These are phyloP conservation scores for Colletotrichum cereale DNA, from an alignment of 2,329 filamentous ascomycete species.

Conservation along the genomic window DNA sequence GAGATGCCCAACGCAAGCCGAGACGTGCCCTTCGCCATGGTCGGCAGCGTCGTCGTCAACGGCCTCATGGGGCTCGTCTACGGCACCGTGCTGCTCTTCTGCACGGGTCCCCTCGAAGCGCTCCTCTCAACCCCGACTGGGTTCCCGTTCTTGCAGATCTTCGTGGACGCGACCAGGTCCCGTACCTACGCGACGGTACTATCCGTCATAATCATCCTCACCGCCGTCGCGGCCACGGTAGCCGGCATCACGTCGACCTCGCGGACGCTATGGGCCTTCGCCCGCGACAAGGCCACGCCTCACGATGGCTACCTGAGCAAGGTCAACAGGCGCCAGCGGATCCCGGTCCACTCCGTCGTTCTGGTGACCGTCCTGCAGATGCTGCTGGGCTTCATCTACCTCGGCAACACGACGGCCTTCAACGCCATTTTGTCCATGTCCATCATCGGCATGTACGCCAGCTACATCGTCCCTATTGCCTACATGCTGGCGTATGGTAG, in stretches of 20 bases:
- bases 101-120: constrained; percentile 53
- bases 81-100: constrained; percentile 58
- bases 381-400: constrained; percentile 53
- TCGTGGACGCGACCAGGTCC: constrained; percentile 47
- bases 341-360: constrained; percentile 50
- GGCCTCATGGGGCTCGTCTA: constrained; percentile 59
- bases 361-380: constrained; percentile 46
- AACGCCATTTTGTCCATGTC: constrained; percentile 57
- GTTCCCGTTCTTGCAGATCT: constrained; percentile 59
- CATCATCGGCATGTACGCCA: constrained; percentile 58
- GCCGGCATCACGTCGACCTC: constrained; percentile 53
- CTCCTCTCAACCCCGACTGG: constrained; percentile 56
- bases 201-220: constrained; percentile 45
- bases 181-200: constrained; percentile 46
- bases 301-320: constrained; percentile 53
- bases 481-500: constrained; percentile 54
- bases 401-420: constrained; percentile 57
- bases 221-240: constrained; percentile 48
- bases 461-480: constrained; percentile 55
- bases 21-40: constrained; percentile 51
- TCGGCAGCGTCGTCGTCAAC: constrained; percentile 54
- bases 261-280: constrained; percentile 55
- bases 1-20: constrained; percentile 50
- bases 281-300: constrained; percentile 52
- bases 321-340: constrained; percentile 48